These are phyloP conservation scores for Erigeron philadelphicus DNA, from an alignment of 140 eudicot species.

Conservation along the genomic window DNA sequence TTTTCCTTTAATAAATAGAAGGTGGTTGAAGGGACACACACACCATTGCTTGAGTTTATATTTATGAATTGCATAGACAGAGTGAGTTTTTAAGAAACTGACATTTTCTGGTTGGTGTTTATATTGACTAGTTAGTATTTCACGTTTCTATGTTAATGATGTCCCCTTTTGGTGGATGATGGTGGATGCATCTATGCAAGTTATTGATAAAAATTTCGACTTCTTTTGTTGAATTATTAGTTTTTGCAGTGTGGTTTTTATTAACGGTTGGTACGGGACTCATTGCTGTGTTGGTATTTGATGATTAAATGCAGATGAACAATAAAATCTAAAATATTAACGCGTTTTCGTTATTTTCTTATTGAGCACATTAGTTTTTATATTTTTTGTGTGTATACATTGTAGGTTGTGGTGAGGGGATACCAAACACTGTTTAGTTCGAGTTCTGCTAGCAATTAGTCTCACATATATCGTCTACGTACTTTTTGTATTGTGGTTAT, in stretches of 20 bases:
- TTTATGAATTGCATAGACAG: background rate
- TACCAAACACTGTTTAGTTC: slow-evolving; percentile 13
- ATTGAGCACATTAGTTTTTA: background rate
- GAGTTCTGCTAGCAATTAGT: background rate
- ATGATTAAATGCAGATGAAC: slow-evolving; percentile 7
- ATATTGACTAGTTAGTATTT: slow-evolving; percentile 19
- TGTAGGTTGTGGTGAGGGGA: background rate
- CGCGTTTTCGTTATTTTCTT: slow-evolving; percentile 2
- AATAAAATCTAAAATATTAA: background rate
- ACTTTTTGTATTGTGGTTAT: too few species aligned
- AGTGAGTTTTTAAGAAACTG: slow-evolving; percentile 18
- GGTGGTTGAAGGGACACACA: slow-evolving; percentile 10
- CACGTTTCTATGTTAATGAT: slow-evolving; percentile 1
- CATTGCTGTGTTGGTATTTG: slow-evolving; percentile 18
- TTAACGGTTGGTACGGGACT: slow-evolving; percentile 10
- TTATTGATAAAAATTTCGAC: background rate
- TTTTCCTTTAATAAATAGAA: background rate
- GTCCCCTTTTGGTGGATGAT: slow-evolving; percentile 14
- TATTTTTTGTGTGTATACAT: slow-evolving; percentile 3
- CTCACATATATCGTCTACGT: too few species aligned
- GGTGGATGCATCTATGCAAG: background rate
- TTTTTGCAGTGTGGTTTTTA: slow-evolving; percentile 5
- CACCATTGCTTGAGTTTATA: background rate
- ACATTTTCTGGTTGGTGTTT: slow-evolving; percentile 19
- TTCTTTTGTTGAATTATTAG: background rate